These are phyloP conservation scores for Lipomyces oligophaga DNA, from an alignment of 805 yeast genomes.

Conservation along the genomic window DNA sequence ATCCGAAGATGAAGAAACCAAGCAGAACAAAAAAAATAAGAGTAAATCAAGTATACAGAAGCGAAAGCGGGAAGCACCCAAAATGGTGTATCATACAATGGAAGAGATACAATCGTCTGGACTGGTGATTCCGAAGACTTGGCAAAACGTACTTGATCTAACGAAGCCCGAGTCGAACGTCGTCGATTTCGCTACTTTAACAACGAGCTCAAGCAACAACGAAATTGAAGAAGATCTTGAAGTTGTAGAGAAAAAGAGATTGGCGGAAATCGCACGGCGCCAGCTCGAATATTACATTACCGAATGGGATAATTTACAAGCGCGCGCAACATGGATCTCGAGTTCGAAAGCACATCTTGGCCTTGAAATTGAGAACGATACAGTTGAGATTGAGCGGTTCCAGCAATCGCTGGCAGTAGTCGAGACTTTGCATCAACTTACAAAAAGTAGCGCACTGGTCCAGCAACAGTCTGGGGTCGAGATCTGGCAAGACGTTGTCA, in stretches of 20 bases:
- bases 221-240: not conserved
- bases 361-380: conserved; percentile 16
- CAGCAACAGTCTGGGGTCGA: conserved; percentile 39
- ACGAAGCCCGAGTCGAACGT: conserved; percentile 23
- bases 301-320: conserved; percentile 29
- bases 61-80: conserved; percentile 21
- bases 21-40: conserved; percentile 3
- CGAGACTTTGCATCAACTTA: not conserved
- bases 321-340: conserved; percentile 14
- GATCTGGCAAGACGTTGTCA: no score
- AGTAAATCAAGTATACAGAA: conserved; percentile 28
- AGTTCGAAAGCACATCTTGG: conserved; percentile 14
- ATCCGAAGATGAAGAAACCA: conserved; percentile 24
- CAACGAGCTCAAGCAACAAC: not conserved
- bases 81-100: conserved; percentile 31
- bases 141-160: conserved; percentile 33
- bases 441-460: conserved; percentile 11
- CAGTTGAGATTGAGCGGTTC: conserved; percentile 18
- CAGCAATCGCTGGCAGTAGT: conserved; percentile 9
- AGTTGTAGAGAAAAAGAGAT: conserved; percentile 5
- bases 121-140: conserved; percentile 32
- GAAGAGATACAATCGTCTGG: conserved; percentile 35
- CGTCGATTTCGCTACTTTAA: conserved; percentile 19
- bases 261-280: conserved; percentile 24
- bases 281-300: conserved; percentile 25